A percentile compares a stretch with the other conserved stretches of the same genome.
Conservation (phyloP, 768 basidiomycete species). For the Tulasnella sp. region DNA sequence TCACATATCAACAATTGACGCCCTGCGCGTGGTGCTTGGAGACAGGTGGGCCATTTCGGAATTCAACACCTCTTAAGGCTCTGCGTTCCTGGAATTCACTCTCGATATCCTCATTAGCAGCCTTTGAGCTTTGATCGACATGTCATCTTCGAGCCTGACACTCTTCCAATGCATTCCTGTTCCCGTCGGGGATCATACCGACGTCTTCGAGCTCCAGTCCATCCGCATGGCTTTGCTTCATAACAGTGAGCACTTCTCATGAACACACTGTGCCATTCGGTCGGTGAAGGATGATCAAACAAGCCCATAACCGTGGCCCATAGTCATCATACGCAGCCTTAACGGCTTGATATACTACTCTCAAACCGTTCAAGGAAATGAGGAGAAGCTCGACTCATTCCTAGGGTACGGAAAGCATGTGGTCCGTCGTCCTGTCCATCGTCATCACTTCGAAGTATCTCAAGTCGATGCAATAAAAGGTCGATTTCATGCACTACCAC, state of each 20-base stretch:
- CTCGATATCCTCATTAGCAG: background rate
- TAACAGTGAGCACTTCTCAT: background rate
- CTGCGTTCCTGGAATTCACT: background rate
- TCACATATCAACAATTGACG: background rate
- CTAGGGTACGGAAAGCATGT: background rate
- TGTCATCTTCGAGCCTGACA: background rate
- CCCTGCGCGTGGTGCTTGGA: background rate
- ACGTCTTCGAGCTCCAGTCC: slow-evolving; percentile 11
- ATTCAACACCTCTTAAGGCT: too few relatives aligned
- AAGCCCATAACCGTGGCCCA: background rate
- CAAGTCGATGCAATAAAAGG: background rate
- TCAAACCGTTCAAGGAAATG: background rate
- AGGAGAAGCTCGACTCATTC: background rate
- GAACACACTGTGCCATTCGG: background rate
- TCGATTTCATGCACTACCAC: background rate
- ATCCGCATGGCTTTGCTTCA: slow-evolving; percentile 11
- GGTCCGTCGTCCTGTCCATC: background rate
- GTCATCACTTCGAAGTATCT: background rate
- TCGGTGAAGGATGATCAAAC: background rate
- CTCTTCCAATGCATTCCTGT: slow-evolving; percentile 12
- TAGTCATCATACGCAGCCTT: background rate
- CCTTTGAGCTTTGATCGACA: background rate
- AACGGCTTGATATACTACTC: slow-evolving; percentile 9
- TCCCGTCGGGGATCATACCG: background rate
- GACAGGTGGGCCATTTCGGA: too few relatives aligned